Base-by-base conservation (phyloP, 352 stramenopile species). In the Lagenidium sp. region DNA sequence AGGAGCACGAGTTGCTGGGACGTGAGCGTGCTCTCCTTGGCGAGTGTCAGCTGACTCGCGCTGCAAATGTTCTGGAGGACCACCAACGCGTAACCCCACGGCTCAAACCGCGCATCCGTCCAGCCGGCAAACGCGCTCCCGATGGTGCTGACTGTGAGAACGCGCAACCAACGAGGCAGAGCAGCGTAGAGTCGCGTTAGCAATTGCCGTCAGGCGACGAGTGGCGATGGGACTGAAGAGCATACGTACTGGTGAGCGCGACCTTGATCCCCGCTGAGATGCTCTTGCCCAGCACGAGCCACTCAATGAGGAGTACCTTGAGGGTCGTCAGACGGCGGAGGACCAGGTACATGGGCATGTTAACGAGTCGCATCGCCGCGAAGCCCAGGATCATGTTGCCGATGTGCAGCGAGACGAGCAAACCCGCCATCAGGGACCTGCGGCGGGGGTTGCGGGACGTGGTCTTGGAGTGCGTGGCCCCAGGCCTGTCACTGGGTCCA, bases 221-320 rank as follows among this genome's bases (percentile, higher is more conserved):
- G 12, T 15, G 2, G 12, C 2, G 28, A 8, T 6, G 4, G 2
- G 4, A 50, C 12, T 11, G 38, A 10, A 43, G 12, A 28, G 18
- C 36, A 20, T 26, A 2, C 24, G 35, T 57, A 87, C 74, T 57
- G 7, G 85, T 51, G 30, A 87, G 60, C n/a, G 75, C 62, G 16
- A 74, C 38, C 47, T 82, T 82, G 54, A 82, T 65, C 10, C 55
- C 52, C 1, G 43, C 62, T 0, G 75, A 64, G 44, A 82, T 12
- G n/a, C 69, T 64, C 50, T 87, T 82, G 56, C 66, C 51, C 31
- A 84, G 60, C 42, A 84, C 63, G 55, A 87, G 55, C 68, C 68
- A 85, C 44, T 87, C 75, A 53, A 87, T 82, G 40, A 85, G 53
- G 59, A 87, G 65, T 41, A 87, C 73, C 23, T 81, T 85, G 59